These are phyloP conservation scores for Astragalus glycyphyllos DNA, from an alignment of 306 rosid species.

Conservation along the genomic window DNA sequence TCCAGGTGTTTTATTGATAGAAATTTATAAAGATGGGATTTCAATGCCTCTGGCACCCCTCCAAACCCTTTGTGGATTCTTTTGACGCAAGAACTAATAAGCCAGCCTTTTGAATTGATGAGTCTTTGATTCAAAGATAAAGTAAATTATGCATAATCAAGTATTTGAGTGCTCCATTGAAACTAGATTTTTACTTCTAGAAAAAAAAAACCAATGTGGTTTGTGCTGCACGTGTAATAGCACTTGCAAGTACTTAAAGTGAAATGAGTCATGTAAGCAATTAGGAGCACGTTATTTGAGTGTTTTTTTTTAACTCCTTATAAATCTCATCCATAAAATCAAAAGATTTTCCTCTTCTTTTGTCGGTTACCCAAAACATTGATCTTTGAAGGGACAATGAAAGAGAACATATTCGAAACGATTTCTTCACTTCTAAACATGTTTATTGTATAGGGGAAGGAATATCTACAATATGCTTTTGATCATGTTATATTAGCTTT, in stretches of 20 bases:
- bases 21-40: too few species aligned
- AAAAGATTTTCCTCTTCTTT: neutral
- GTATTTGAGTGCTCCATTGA: constrained; percentile 54
- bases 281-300: constrained; percentile 22
- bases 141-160: constrained; percentile 55
- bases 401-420: constrained; percentile 53
- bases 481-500: constrained; percentile 33
- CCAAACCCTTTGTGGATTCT: constrained; percentile 36
- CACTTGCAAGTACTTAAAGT: constrained; percentile 35
- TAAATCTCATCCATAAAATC: constrained; percentile 20
- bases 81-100: constrained; percentile 55
- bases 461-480: constrained; percentile 48
- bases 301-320: constrained; percentile 5
- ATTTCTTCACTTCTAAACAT: constrained; percentile 49
- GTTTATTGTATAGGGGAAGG: constrained; percentile 25
- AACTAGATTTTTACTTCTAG: constrained; percentile 32
- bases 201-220: neutral
- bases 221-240: constrained; percentile 36
- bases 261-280: constrained; percentile 10
- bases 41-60: constrained; percentile 36
- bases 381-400: constrained; percentile 25
- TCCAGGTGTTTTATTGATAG: too few species aligned
- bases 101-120: constrained; percentile 52
- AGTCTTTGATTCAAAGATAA: constrained; percentile 70
- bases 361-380: constrained; percentile 35